Evolutionary conservation across 2,329 filamentous ascomycete genomes (phyloP).

Genomic region (Trichoderma lentiforme): DNA sequence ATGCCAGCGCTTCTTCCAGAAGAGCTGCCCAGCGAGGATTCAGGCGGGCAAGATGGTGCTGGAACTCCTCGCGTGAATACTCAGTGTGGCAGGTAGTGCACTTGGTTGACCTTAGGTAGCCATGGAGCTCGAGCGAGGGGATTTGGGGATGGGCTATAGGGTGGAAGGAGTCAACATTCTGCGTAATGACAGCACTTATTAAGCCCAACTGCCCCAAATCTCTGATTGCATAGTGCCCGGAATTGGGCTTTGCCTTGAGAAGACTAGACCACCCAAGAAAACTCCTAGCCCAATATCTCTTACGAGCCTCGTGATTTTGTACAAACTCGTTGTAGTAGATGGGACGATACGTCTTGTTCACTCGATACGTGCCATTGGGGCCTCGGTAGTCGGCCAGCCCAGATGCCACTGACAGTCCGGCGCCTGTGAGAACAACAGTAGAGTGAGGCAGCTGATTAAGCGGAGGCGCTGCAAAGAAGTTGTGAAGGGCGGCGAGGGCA

Average conservation of each 20-base stretch:
- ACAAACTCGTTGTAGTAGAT: constrained; percentile 94
- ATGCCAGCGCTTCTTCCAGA: constrained; percentile 65
- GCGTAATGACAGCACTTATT: constrained; percentile 77
- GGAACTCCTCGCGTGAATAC: constrained; percentile 70
- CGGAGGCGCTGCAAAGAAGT: constrained; percentile 67
- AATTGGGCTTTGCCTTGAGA: constrained; percentile 74
- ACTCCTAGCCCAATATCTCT: constrained; percentile 93
- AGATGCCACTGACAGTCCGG: constrained; percentile 89
- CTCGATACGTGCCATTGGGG: constrained; percentile 82
- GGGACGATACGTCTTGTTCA: constrained; percentile 85
- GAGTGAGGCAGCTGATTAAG: constrained; percentile 45
- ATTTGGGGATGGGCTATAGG: constrained; percentile 68
- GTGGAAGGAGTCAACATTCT: constrained; percentile 98
- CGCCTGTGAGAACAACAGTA: constrained; percentile 65
- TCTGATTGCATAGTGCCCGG: constrained; percentile 72
- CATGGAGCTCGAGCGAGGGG: constrained; percentile 82
- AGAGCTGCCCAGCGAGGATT: constrained; percentile 87
- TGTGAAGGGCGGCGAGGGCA: constrained; percentile 71
- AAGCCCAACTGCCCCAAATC: constrained; percentile 69
- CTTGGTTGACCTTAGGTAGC: constrained; percentile 76
- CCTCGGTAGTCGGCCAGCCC: constrained; percentile 93
- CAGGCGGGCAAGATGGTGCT: constrained; percentile 68
- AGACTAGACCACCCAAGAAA: constrained; percentile 90
- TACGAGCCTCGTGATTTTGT: constrained; percentile 74
- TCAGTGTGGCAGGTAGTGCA: constrained; percentile 76